phyloP scores from a whole-genome alignment of 176 grass and related monocot species.

The Pontederia crassipes region DNA sequence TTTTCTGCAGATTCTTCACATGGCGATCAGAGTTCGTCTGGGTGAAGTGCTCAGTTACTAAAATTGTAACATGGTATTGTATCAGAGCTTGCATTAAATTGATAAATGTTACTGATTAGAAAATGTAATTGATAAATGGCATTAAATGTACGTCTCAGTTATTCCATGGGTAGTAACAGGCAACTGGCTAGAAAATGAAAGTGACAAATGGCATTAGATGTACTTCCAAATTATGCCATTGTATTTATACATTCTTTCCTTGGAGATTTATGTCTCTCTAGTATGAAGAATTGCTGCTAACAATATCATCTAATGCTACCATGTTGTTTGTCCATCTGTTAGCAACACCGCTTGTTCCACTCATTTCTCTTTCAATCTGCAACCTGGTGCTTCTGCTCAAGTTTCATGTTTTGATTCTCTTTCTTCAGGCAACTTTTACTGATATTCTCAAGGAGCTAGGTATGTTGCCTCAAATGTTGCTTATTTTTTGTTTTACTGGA shows the following conservation, averaged over 20 bases:
- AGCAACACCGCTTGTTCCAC: too few relatives aligned
- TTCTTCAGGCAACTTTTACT: slow-evolving; percentile 38
- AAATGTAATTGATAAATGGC: neutral
- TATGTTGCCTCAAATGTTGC: slow-evolving; percentile 18
- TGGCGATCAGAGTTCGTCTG: too few relatives aligned
- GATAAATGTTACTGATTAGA: too few relatives aligned
- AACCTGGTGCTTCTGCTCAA: neutral
- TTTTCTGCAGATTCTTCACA: too few relatives aligned
- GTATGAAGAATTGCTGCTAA: too few relatives aligned
- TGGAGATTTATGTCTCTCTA: neutral
- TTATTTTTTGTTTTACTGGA: neutral
- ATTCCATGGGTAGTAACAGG: neutral
- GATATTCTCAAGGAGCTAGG: slow-evolving; percentile 44
- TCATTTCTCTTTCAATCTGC: neutral
- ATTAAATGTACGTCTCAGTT: neutral
- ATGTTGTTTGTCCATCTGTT: too few relatives aligned
- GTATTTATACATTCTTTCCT: neutral
- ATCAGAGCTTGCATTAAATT: too few relatives aligned
- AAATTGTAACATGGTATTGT: too few relatives aligned
- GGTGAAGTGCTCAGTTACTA: too few relatives aligned
- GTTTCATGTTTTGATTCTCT: too few relatives aligned
- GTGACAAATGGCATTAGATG: neutral
- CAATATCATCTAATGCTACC: too few relatives aligned
- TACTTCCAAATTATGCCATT: too few relatives aligned
- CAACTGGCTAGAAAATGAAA: neutral